A percentile compares a stretch with the other conserved stretches of the same genome.
These are phyloP conservation scores for Exophiala phaeomuriformis DNA, from an alignment of 2,329 filamentous ascomycete species.

Conservation along the genomic window DNA sequence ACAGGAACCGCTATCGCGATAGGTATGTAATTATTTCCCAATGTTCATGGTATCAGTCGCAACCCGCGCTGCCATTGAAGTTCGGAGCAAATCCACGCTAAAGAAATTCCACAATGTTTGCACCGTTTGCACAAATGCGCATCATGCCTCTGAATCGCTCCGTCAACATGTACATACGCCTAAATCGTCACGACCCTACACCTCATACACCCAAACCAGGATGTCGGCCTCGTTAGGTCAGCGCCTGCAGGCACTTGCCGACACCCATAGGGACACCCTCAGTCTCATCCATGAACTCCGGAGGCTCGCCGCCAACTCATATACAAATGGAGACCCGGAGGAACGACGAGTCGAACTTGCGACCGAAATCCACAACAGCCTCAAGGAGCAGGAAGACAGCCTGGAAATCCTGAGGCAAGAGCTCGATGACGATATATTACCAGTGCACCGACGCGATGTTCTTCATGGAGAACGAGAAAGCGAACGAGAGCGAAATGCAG, in stretches of 20 bases:
- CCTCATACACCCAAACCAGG: neutral
- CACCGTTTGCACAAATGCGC: conserved; percentile 2
- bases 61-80: neutral
- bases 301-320: conserved; percentile 56
- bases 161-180: too few species aligned
- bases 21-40: neutral
- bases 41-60: neutral
- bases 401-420: conserved; percentile 75
- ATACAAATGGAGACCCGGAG: conserved; percentile 56
- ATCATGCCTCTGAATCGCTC: too few species aligned
- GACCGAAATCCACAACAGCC: conserved; percentile 67
- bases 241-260: conserved; percentile 47
- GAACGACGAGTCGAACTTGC: conserved; percentile 61
- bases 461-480: conserved; percentile 30
- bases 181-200: neutral
- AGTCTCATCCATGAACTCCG: conserved; percentile 51
- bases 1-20: too few species aligned
- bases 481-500: conserved; percentile 58
- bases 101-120: conserved; percentile 10
- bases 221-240: conserved; percentile 42
- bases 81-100: neutral
- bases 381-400: conserved; percentile 75
- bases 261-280: conserved; percentile 47
- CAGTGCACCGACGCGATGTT: conserved; percentile 5
- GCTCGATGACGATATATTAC: conserved; percentile 49